A percentile compares a stretch with the other conserved stretches of the same genome.
phyloP scores from a whole-genome alignment of 495 filamentous ascomycete genomes.

The Aspergillus steynii region DNA sequence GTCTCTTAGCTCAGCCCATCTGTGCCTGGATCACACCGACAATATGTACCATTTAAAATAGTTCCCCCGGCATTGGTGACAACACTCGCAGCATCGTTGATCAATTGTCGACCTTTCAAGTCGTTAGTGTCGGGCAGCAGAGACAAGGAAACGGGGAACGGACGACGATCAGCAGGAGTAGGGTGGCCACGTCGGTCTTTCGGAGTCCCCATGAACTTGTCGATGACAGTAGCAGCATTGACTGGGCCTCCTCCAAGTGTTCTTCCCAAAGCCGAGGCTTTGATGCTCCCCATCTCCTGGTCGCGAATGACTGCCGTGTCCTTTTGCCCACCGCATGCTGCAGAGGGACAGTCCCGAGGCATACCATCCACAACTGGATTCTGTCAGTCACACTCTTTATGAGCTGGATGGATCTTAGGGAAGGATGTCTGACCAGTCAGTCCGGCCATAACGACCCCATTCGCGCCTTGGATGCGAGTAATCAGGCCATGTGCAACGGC shows the following conservation, averaged over 20 bases:
- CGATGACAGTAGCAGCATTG: slow-evolving; percentile 27
- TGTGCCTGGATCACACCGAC: background rate
- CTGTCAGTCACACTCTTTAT: background rate
- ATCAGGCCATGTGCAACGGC: slow-evolving; percentile 49
- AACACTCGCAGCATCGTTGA: slow-evolving; percentile 14
- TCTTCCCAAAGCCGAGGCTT: slow-evolving; percentile 55
- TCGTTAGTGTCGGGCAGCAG: background rate
- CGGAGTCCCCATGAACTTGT: background rate
- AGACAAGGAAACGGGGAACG: background rate
- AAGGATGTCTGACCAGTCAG: slow-evolving; percentile 34
- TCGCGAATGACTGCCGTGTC: slow-evolving; percentile 55
- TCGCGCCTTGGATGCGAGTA: slow-evolving; percentile 51
- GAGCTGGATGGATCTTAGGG: background rate
- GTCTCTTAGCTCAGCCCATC: background rate
- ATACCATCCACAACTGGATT: slow-evolving; percentile 55
- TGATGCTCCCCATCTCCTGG: slow-evolving; percentile 31
- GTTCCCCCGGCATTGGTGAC: slow-evolving; percentile 30
- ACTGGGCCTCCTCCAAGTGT: slow-evolving; percentile 57
- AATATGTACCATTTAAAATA: slow-evolving; percentile 20
- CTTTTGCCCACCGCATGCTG: slow-evolving; percentile 45
- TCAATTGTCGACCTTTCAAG: slow-evolving; percentile 12
- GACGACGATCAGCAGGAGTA: background rate
- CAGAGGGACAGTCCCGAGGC: slow-evolving; percentile 55
- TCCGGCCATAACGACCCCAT: slow-evolving; percentile 55
- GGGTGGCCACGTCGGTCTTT: background rate